phyloP scores from a whole-genome alignment of 192 early-diverging fungal species.

The Rhizoclosmatium sp. region DNA sequence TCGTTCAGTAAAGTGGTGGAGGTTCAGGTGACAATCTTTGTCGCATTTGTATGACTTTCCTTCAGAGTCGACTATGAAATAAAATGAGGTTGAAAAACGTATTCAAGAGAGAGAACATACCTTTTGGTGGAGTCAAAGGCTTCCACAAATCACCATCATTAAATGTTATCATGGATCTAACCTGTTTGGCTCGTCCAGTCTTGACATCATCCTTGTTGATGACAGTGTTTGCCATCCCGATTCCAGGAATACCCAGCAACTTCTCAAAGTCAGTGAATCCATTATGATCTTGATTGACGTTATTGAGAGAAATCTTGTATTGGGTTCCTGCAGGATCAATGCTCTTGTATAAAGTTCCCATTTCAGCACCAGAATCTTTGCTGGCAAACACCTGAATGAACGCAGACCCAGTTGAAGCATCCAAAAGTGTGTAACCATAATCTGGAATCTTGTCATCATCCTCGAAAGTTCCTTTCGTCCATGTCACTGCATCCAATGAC shows the following conservation, averaged over 20 bases:
- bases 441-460: conserved; percentile 72
- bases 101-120: conserved; percentile 24
- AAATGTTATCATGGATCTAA: conserved; percentile 83
- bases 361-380: conserved; percentile 56
- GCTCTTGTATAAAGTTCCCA: conserved; percentile 85
- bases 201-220: conserved; percentile 74
- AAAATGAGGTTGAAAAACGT: not conserved
- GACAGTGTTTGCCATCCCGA: conserved; percentile 87
- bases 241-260: conserved; percentile 83
- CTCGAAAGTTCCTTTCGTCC: conserved; percentile 82
- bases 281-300: conserved; percentile 78
- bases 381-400: conserved; percentile 78
- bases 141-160: conserved; percentile 74
- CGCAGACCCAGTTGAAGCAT: conserved; percentile 77
- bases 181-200: conserved; percentile 63
- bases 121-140: conserved; percentile 29
- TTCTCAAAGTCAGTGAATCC: conserved; percentile 92
- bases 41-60: conserved; percentile 42
- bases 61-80: conserved; percentile 38
- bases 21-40: conserved; percentile 72
- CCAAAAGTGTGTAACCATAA: conserved; percentile 83
- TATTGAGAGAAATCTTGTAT: conserved; percentile 73
- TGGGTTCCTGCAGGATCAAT: conserved; percentile 78
- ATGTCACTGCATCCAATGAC: conserved; percentile 77
- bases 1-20: conserved; percentile 85